Percentiles rank a stretch among this genome's conserved stretches.
These are phyloP conservation scores for Camelina sativa DNA, from an alignment of 345 rosid species.

Conservation along the genomic window DNA sequence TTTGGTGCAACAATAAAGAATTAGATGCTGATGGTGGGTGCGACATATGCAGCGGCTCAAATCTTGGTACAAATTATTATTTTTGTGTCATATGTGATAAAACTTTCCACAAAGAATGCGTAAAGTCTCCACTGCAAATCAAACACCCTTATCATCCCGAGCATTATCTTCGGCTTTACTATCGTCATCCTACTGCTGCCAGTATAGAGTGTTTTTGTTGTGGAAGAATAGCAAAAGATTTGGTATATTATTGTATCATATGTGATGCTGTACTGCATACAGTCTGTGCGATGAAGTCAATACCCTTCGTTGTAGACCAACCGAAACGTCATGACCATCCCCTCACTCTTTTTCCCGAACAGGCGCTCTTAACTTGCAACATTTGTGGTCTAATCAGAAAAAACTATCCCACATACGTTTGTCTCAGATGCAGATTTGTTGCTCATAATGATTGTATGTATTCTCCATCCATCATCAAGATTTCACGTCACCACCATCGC, in stretches of 20 bases:
- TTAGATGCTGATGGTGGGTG: neutral
- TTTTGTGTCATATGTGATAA: neutral
- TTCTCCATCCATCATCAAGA: slow-evolving; percentile 15
- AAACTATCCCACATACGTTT: neutral
- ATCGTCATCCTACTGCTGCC: neutral
- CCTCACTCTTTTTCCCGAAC: neutral
- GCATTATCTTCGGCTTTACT: neutral
- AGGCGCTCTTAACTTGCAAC: neutral
- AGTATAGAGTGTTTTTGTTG: neutral
- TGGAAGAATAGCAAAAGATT: neutral
- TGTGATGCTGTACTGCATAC: neutral
- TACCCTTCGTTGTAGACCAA: neutral
- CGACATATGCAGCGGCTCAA: neutral
- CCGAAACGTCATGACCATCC: slow-evolving; percentile 8
- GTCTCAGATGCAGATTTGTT: slow-evolving; percentile 14
- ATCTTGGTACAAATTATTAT: slow-evolving; percentile 17
- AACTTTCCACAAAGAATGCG: neutral
- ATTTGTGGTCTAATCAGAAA: slow-evolving; percentile 11
- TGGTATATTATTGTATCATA: slow-evolving; percentile 7
- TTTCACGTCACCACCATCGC: slow-evolving; percentile 20
- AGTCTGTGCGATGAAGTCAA: neutral
- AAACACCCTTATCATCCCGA: slow-evolving; percentile 13
- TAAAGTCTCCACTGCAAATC: slow-evolving; percentile 8
- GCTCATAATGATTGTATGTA: neutral
- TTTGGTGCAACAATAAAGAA: slow-evolving; percentile 15